Conservation (phyloP, 169 alveolate genomes). For the Plasmodium chabaudi region DNA sequence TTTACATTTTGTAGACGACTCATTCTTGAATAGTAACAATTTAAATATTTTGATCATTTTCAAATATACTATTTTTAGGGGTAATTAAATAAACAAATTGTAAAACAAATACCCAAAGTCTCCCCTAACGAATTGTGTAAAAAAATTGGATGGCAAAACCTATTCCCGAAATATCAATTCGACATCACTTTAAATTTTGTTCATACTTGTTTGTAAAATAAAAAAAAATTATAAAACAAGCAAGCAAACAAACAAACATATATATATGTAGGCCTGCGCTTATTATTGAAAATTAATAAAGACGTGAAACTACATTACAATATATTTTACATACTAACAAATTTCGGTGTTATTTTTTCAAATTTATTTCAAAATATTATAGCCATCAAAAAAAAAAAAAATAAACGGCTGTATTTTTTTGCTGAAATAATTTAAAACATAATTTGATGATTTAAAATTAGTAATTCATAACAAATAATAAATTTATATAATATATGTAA, state of each 20-base stretch:
- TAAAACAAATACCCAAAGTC: neutral
- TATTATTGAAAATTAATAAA: too few species aligned
- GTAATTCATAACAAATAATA: too few species aligned
- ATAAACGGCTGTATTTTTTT: too few species aligned
- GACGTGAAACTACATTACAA: too few species aligned
- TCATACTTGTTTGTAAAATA: neutral
- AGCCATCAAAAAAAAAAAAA: too few species aligned
- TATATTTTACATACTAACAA: too few species aligned
- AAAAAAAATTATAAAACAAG: conserved; percentile 1
- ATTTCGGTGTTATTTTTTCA: too few species aligned
- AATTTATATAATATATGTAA: too few species aligned
- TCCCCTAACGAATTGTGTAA: too few species aligned
- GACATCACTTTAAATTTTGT: neutral
- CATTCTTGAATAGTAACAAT: conserved; percentile 3
- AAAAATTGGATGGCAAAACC: neutral
- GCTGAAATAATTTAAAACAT: neutral
- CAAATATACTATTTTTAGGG: neutral
- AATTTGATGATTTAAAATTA: too few species aligned
- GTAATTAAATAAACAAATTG: conserved; percentile 1
- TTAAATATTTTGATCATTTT: conserved; percentile 20
- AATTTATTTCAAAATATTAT: too few species aligned
- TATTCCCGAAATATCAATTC: neutral
- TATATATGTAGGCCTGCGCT: neutral
- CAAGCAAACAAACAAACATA: neutral
- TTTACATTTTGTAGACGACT: conserved; percentile 18